phyloP scores from a whole-genome alignment of 2,329 filamentous ascomycete genomes.

The Diaporthe vexans region DNA sequence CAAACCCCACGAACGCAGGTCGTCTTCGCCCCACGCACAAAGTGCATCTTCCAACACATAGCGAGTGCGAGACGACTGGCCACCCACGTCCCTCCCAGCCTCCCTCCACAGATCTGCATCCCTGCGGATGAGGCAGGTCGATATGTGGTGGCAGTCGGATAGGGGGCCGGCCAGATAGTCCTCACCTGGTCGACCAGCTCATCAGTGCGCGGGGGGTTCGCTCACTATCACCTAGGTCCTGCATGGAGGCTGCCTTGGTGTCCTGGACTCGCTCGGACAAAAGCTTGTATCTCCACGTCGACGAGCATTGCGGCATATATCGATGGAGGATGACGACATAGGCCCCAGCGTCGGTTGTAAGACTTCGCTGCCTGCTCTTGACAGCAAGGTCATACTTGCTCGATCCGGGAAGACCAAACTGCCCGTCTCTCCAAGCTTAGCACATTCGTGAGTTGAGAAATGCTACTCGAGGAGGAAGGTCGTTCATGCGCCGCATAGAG shows the following conservation, averaged over 20 bases:
- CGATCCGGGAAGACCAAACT: not conserved
- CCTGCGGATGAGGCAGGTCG: constrained; percentile 25
- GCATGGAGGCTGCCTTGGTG: not conserved
- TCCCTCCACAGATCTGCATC: constrained; percentile 16
- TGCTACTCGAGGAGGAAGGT: constrained; percentile 23
- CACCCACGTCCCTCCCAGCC: not conserved
- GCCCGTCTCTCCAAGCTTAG: not conserved
- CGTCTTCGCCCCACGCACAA: not conserved
- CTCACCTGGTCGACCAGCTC: constrained; percentile 12
- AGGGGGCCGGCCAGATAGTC: not conserved
- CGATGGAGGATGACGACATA: not conserved
- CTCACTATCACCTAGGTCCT: not conserved
- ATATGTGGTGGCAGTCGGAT: not conserved
- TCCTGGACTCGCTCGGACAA: not conserved
- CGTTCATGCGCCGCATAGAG: not conserved
- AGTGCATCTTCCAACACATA: not conserved
- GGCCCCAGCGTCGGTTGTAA: too few species aligned
- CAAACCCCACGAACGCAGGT: not conserved
- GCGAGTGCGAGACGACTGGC: constrained; percentile 29
- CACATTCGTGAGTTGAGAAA: not conserved
- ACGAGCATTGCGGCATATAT: constrained; percentile 1
- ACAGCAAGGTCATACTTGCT: constrained; percentile 8
- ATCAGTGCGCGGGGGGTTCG: constrained; percentile 15
- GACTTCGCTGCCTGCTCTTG: not conserved
- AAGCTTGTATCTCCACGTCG: constrained; percentile 23